phyloP scores from a whole-genome alignment of 345 rosid genomes.

The Moricandia moricandioides region DNA sequence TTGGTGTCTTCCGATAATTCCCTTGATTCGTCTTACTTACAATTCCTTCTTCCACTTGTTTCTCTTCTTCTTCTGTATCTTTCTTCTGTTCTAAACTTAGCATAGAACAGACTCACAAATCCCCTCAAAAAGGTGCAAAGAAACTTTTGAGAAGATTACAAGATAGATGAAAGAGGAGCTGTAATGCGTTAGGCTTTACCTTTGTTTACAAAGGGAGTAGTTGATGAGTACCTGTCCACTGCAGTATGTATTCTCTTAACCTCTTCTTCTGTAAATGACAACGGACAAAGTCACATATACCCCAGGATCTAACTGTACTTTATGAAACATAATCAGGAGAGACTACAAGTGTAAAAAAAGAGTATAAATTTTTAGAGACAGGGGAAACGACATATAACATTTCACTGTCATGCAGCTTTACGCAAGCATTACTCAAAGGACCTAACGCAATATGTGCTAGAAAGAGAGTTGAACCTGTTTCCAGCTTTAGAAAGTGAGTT shows the following conservation, averaged over 20 bases:
- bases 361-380: no score
- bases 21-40: not conserved
- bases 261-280: conserved; percentile 33
- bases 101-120: not conserved
- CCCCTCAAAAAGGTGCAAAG: not conserved
- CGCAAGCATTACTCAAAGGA: not conserved
- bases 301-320: not conserved
- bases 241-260: conserved; percentile 12
- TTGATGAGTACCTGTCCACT: conserved; percentile 17
- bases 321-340: not conserved
- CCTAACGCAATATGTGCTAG: conserved; percentile 1
- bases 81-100: not conserved
- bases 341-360: not conserved
- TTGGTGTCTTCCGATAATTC: not conserved
- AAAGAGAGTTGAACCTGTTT: conserved; percentile 45
- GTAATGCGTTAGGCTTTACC: conserved; percentile 12
- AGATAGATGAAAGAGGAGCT: not conserved
- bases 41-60: not conserved
- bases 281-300: conserved; percentile 19
- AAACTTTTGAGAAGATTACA: not conserved
- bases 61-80: conserved; percentile 24
- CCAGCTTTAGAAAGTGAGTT: conserved; percentile 41
- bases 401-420: not conserved
- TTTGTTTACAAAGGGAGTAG: conserved; percentile 20
- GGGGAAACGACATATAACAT: not conserved